Evolutionary conservation across 805 yeast genomes (phyloP).

Genomic region (Metschnikowia baotianmanensis): DNA sequence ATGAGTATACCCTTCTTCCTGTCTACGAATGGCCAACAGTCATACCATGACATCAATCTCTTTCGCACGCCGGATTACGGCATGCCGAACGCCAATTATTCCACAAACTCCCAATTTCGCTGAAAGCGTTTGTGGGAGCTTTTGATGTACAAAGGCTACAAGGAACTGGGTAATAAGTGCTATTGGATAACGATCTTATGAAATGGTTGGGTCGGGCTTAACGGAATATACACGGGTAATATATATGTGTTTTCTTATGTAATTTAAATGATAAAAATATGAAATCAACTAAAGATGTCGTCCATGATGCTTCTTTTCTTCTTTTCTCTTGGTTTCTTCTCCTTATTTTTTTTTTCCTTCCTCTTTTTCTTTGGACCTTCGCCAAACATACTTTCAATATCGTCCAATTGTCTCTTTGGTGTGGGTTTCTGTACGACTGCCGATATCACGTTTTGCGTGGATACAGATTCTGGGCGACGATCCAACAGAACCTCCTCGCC

Average conservation of each 20-base stretch:
- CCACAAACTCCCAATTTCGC: neutral
- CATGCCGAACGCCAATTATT: neutral
- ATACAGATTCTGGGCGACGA: too few relatives aligned
- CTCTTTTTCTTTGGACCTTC: conserved; percentile 13
- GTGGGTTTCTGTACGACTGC: neutral
- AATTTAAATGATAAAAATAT: neutral
- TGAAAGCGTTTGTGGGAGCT: neutral
- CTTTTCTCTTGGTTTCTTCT: conserved; percentile 32
- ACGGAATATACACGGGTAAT: too few relatives aligned
- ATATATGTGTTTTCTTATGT: neutral
- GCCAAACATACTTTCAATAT: conserved; percentile 9
- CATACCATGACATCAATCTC: too few relatives aligned
- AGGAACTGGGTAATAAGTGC: too few relatives aligned
- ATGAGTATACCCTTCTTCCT: conserved; percentile 21
- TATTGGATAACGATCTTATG: neutral
- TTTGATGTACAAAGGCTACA: neutral
- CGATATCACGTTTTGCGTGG: too few relatives aligned
- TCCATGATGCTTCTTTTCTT: conserved; percentile 61
- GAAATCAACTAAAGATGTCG: conserved; percentile 61
- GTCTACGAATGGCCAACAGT: neutral
- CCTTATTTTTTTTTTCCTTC: conserved; percentile 14
- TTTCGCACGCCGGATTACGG: neutral
- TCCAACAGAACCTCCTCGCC: conserved; percentile 17
- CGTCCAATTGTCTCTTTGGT: conserved; percentile 24
- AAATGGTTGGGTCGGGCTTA: neutral